A percentile compares a stretch with the other conserved stretches of the same genome.
Conservation (phyloP, 768 basidiomycete genomes). For the Boletus speciosus region DNA sequence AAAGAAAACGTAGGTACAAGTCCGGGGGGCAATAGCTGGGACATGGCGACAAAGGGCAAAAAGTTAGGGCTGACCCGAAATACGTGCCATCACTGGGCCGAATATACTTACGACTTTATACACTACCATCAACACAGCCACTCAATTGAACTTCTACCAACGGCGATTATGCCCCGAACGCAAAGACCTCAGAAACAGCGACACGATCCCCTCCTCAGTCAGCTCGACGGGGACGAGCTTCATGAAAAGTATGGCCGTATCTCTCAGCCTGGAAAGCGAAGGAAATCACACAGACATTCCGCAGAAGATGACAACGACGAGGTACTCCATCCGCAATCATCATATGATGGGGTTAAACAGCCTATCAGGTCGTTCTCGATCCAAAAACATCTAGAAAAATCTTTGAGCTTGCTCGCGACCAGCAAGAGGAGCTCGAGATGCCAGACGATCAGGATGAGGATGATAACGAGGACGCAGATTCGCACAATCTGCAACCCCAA, state of each 20-base stretch:
- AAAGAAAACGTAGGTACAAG: constrained; percentile 8
- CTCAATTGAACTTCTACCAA: neutral
- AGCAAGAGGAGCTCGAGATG: constrained; percentile 84
- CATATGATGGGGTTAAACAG: constrained; percentile 1
- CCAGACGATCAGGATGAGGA: constrained; percentile 53
- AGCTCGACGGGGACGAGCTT: constrained; percentile 76
- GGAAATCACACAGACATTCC: constrained; percentile 49
- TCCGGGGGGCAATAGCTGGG: constrained; percentile 18
- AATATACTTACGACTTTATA: too few relatives aligned
- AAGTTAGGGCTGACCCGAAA: neutral
- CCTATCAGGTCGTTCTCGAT: constrained; percentile 62
- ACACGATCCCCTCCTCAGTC: constrained; percentile 85
- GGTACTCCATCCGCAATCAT: constrained; percentile 35
- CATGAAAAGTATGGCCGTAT: constrained; percentile 75
- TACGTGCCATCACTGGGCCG: too few relatives aligned
- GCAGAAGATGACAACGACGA: constrained; percentile 57
- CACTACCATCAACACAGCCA: constrained; percentile 9
- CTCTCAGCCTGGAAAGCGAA: constrained; percentile 72
- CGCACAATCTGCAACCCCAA: constrained; percentile 24
- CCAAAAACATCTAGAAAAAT: constrained; percentile 82
- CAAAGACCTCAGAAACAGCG: constrained; percentile 55
- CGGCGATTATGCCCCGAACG: constrained; percentile 59
- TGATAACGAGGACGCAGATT: constrained; percentile 29
- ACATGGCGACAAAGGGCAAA: constrained; percentile 13
- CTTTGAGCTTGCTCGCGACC: constrained; percentile 87